A percentile compares a stretch with the other conserved stretches of the same genome.
Conservation (phyloP, 208 protist species). For the Trypanosoma platydactyli region DNA sequence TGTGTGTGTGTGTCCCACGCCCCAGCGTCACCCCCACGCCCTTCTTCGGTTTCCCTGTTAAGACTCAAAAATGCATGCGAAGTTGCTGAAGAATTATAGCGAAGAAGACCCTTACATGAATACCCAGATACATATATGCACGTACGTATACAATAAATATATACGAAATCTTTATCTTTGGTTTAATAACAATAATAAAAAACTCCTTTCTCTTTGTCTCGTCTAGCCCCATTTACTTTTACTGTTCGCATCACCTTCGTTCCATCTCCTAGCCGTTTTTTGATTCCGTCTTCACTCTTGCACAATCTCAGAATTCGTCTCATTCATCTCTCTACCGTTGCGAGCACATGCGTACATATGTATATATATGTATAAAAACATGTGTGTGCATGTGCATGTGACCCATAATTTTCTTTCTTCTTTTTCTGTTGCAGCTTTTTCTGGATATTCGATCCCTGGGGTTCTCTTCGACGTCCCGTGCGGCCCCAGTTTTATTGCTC, state of each 20-base stretch:
- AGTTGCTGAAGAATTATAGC: too few relatives aligned
- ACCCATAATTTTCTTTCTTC: background rate
- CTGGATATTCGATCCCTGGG: background rate
- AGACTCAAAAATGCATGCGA: too few relatives aligned
- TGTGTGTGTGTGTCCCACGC: too few relatives aligned
- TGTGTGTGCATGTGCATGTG: slow-evolving; percentile 11
- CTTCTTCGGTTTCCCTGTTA: too few relatives aligned
- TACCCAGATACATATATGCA: background rate
- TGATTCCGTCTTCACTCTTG: slow-evolving; percentile 4
- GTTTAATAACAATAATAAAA: too few relatives aligned
- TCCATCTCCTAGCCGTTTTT: background rate
- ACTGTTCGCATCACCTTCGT: background rate
- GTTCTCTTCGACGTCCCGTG: background rate
- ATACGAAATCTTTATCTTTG: too few relatives aligned
- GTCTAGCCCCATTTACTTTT: background rate
- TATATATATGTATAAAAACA: slow-evolving; percentile 18
- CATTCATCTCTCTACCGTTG: slow-evolving; percentile 2
- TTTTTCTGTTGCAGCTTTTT: slow-evolving; percentile 8
- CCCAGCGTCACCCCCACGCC: too few relatives aligned
- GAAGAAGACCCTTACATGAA: too few relatives aligned
- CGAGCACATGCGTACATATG: slow-evolving; percentile 6
- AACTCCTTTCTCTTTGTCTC: background rate
- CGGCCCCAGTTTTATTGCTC: too few relatives aligned
- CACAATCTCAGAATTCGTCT: slow-evolving; percentile 1
- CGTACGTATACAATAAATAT: too few relatives aligned